Base-by-base conservation (phyloP, 208 protist genomes). In the Naegleria gruberi region DNA sequence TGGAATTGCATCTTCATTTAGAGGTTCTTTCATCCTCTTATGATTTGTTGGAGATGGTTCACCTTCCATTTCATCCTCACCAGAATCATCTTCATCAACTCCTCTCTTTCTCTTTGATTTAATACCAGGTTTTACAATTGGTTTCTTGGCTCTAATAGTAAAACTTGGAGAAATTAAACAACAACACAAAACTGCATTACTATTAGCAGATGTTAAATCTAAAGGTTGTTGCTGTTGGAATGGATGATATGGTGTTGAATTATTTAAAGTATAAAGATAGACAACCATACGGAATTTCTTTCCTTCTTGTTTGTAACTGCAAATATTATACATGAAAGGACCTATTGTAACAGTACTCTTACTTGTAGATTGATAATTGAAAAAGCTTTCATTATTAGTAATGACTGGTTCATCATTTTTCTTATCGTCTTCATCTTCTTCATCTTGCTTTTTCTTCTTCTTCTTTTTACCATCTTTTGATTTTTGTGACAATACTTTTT, bases 241-340 rank as follows among this genome's bases (percentile, higher is more conserved):
- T 37, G 65, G 65, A 77, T 77, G 65, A n/a, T 77, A 77, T 6
- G 65, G 65, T 4, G 12, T 43, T n/a, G 37, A 65, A 73, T 57
- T 65, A 55, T 55, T 55, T 45, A 34, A 12, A 37, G 37, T 40
- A 43, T 84, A 84, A n/a, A 87, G 19, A 37, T 87, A 87, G 30
- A 87, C 34, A 41, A 87, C 83, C 83, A 87, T 87, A 30, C 83
- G 34, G 42, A 87, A 87, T 41, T 87, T 87, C 34, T 41, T 87
- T 41, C 83, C 83, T 30, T 87, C 83, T 87, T 87, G 83, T 41
- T 88, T 88, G 46, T 65, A 88, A 26, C 37, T 46, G 45, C 84
- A 88, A 65, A 88, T 42, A 65, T 88, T 88, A 30, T 46, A 88
- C 37, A 45, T 41, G 8, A 88, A 88, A n/a, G 84, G 43, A 19